Base-by-base conservation (phyloP, 805 yeast species). In the Ogataea haglerorum region DNA sequence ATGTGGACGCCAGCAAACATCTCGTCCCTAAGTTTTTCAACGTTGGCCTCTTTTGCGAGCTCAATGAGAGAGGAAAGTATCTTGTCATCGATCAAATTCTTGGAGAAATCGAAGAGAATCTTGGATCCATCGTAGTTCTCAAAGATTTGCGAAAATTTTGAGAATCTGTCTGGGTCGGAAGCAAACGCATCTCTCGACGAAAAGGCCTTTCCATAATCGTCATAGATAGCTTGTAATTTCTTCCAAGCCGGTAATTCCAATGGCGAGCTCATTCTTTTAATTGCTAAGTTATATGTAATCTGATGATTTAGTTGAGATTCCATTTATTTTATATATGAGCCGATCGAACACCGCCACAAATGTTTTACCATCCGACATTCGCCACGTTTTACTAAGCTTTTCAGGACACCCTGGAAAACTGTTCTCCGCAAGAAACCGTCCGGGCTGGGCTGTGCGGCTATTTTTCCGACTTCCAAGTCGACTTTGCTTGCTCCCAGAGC, bases 1-100 rank as follows among this genome's bases (percentile, higher is more conserved):
- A 93, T 89, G 70, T 87, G 89, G 46, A 80, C 85, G 65, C 99
- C 99, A 22, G 76, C 76, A 62, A 93, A 93, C 89, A 93, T 82
- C 42, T 76, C 86, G 58, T 91, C 95, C 66, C 98, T 81, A 63
- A 93, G 79, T 45, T 73, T 62, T 65, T 88, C 93, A 54, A 93
- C 90, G 40, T 81, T 77, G 52, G 97, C 90, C 68, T 93, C 95
- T 63, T 81, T 78, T 54, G 98, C 98, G 60, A 93, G 78, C 58
- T 78, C 73, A 49, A 87, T 48, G 63, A 93, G 78, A 39, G 78
- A 65, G 24, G 67, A 53, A 53, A 87, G 67, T 60, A 91, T 78
- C 60, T 87, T 88, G 52, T 89, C 96, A 64, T 89, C 82, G 62
- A 93, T 73, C 65, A 93, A 75, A 70, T 93, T 93, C 78, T 93